Evolutionary conservation across 192 early-diverging fungal species (phyloP).

Genomic region (Nowakowskiella sp.): DNA sequence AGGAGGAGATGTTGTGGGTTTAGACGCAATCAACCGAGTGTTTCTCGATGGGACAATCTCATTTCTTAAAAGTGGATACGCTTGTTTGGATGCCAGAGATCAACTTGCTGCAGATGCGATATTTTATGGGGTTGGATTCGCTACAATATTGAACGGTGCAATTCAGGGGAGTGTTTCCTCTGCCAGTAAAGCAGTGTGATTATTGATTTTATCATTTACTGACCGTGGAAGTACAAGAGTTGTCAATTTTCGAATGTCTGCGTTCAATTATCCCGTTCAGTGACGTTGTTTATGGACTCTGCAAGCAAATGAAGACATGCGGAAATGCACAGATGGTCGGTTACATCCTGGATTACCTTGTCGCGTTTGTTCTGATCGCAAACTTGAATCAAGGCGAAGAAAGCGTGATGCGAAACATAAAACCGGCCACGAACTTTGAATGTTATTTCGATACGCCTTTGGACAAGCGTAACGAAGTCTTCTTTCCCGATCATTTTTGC

Average conservation of each 20-base stretch:
- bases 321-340: constrained; percentile 25
- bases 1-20: constrained; percentile 5
- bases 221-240: constrained; percentile 18
- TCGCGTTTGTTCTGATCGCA: constrained; percentile 25
- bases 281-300: constrained; percentile 14
- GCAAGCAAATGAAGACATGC: background rate
- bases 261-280: constrained; percentile 24
- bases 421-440: background rate
- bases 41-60: constrained; percentile 14
- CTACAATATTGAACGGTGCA: constrained; percentile 1
- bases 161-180: too few relatives aligned
- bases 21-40: constrained; percentile 14
- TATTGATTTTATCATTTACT: too few relatives aligned
- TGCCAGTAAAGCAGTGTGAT: too few relatives aligned
- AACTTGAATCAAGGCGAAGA: constrained; percentile 14
- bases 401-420: constrained; percentile 2
- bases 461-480: constrained; percentile 15
- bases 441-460: constrained; percentile 10
- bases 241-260: constrained; percentile 20
- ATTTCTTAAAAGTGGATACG: constrained; percentile 11
- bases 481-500: constrained; percentile 26
- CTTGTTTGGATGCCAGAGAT: constrained; percentile 9
- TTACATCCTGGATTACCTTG: constrained; percentile 23
- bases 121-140: constrained; percentile 21
- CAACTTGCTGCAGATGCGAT: constrained; percentile 2